phyloP scores from a whole-genome alignment of 2,329 filamentous ascomycete species.

The Torrubiella hemipterigena region DNA sequence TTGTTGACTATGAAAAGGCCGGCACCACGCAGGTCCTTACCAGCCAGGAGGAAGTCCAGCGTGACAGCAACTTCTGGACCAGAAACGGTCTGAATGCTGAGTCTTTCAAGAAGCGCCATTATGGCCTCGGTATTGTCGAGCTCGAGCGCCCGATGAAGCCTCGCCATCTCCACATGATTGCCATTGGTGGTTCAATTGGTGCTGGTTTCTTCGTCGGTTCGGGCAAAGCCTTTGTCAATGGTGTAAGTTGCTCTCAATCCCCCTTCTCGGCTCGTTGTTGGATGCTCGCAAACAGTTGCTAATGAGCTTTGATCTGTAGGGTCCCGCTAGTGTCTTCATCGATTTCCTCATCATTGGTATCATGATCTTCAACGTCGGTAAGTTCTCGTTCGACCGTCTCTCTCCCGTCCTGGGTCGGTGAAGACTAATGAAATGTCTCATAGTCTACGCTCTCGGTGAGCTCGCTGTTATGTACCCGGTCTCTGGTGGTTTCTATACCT shows the following conservation, averaged over 20 bases:
- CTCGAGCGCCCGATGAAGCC: conserved; percentile 38
- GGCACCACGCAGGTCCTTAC: conserved; percentile 6
- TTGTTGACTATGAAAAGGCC: conserved; percentile 5
- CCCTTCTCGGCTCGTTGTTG: background rate
- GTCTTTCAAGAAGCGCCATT: conserved; percentile 21
- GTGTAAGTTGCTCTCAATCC: conserved; percentile 24
- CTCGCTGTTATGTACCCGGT: conserved; percentile 50
- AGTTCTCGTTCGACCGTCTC: conserved; percentile 4
- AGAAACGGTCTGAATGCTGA: conserved; percentile 21
- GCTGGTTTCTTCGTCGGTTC: conserved; percentile 53
- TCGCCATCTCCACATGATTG: conserved; percentile 51
- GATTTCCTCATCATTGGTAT: conserved; percentile 44
- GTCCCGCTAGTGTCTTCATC: conserved; percentile 31
- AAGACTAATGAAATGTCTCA: conserved; percentile 1
- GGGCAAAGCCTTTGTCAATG: conserved; percentile 37
- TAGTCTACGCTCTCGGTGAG: conserved; percentile 47
- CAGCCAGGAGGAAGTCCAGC: conserved; percentile 6
- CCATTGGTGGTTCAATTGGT: conserved; percentile 49
- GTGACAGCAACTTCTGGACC: conserved; percentile 20
- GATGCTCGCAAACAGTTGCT: background rate
- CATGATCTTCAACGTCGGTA: conserved; percentile 47
- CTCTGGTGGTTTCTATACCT: conserved; percentile 52
- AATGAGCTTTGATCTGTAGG: conserved; percentile 10
- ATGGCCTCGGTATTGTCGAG: conserved; percentile 18
- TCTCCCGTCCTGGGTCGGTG: background rate